Base-by-base conservation (phyloP, 2,329 filamentous ascomycete species). In the Ophiocordyceps robertsii region DNA sequence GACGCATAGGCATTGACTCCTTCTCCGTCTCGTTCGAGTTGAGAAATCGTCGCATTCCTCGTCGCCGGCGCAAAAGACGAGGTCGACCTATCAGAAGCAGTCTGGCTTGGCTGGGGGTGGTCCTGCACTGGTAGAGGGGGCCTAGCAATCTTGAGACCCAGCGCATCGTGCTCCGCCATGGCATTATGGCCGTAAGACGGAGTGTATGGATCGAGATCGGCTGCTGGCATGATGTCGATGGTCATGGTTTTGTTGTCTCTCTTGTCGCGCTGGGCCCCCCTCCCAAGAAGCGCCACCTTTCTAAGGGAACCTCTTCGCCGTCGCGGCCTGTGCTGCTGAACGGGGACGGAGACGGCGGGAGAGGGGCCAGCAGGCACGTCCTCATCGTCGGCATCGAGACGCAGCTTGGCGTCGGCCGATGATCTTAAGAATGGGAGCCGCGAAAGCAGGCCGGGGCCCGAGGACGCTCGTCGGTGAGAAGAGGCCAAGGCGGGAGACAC, bases 251-350 rank as follows among this genome's bases (percentile, higher is more conserved):
- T 73, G 43, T 60, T 63, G 43, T 78, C 77, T 49, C 65, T 73
- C 54, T 63, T 70, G 51, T 76, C 77, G 46, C 74, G 70, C 58
- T 75, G 78, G 43, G 71, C 76, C 47, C 82, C 81, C 47, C 83
- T 82, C 14, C 86, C 85, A 16, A 95, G 70, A 39, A 95, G 68
- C 24, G 87, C 88, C 11, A 85, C 86, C 62, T 95, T 95, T 46
- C 89, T 76, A 58, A 95, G 68, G 11, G 89, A 95, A 4, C 87
- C 88, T 57, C 84, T 84, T 46, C 89, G 77, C 53, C 80, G 80
- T 43, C 87, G 73, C 61, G 51, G 71, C 66, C 61, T 71, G 57
- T 60, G 69, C 55, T 62, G 68, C 54, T 65, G 65, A 38, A 53
- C 51, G 31, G 56, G 51, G 44, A 50, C 58, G 39, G 50, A 53